Conservation (phyloP, 1,139 yeast species). For the Hyphopichia fennica region DNA sequence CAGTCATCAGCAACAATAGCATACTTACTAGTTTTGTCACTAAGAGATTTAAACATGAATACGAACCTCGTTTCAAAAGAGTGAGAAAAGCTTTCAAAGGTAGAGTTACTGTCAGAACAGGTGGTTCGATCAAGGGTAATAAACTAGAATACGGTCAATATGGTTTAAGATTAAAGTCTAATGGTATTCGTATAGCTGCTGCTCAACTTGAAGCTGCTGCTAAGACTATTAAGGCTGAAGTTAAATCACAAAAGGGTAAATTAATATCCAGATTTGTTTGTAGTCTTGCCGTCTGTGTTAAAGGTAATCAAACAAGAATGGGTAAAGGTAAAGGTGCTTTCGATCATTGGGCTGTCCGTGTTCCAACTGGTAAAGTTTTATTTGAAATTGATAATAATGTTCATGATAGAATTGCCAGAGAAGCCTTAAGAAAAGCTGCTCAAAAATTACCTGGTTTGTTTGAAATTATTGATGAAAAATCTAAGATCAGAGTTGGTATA, state of each 20-base stretch:
- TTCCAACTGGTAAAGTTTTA: slow-evolving; percentile 90
- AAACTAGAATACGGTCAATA: slow-evolving; percentile 76
- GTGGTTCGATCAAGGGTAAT: slow-evolving; percentile 91
- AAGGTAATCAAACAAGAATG: slow-evolving; percentile 99
- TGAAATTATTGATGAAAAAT: slow-evolving; percentile 73
- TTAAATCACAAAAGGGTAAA: slow-evolving; percentile 70
- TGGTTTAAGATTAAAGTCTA: slow-evolving; percentile 84
- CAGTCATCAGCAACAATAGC: background rate
- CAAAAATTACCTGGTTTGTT: slow-evolving; percentile 90
- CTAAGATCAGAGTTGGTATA: slow-evolving; percentile 74
- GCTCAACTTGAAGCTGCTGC: slow-evolving; percentile 91
- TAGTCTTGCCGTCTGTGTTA: slow-evolving; percentile 86
- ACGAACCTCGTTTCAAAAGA: slow-evolving; percentile 77
- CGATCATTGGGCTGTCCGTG: slow-evolving; percentile 96
- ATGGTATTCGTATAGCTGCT: slow-evolving; percentile 86
- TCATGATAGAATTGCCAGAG: slow-evolving; percentile 89
- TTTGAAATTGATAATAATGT: slow-evolving; percentile 81
- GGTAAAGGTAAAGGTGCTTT: slow-evolving; percentile 99
- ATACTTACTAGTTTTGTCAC: slow-evolving; percentile 1
- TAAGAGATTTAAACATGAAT: slow-evolving; percentile 73
- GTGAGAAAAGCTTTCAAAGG: slow-evolving; percentile 90
- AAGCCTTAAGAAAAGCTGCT: slow-evolving; percentile 88
- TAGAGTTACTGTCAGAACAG: slow-evolving; percentile 89
- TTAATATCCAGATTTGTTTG: slow-evolving; percentile 81
- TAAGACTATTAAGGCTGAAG: slow-evolving; percentile 75